Evolutionary conservation across 768 basidiomycete genomes (phyloP).

Genomic region (Suillus luteus): DNA sequence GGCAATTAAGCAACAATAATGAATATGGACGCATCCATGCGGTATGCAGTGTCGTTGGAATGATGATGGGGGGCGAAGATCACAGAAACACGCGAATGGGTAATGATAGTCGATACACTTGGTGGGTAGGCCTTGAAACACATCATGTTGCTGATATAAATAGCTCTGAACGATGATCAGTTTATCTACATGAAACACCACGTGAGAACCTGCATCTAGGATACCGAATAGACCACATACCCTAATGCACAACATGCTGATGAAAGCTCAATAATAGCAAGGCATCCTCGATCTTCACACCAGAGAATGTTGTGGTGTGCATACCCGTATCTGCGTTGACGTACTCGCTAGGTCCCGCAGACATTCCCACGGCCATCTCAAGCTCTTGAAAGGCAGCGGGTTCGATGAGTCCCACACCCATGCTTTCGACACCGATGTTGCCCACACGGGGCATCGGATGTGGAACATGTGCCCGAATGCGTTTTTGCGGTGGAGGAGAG

Average conservation of each 20-base stretch:
- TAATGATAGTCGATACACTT: slow-evolving; percentile 11
- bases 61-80: slow-evolving; percentile 1
- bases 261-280: slow-evolving; percentile 74
- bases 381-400: slow-evolving; percentile 47
- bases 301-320: slow-evolving; percentile 41
- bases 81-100: background rate
- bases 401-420: slow-evolving; percentile 41
- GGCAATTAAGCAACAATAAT: slow-evolving; percentile 40
- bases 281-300: slow-evolving; percentile 74
- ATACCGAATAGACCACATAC: slow-evolving; percentile 1
- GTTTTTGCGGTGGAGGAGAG: slow-evolving; percentile 37
- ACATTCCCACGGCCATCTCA: slow-evolving; percentile 44
- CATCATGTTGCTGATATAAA: slow-evolving; percentile 6
- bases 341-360: slow-evolving; percentile 26
- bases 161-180: slow-evolving; percentile 4
- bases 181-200: background rate
- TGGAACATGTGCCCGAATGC: slow-evolving; percentile 28
- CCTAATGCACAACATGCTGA: slow-evolving; percentile 59
- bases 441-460: slow-evolving; percentile 31
- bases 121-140: slow-evolving; percentile 7
- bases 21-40: slow-evolving; percentile 26
- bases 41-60: slow-evolving; percentile 6
- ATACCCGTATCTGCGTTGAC: slow-evolving; percentile 22
- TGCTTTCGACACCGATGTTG: slow-evolving; percentile 29
- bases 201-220: background rate